phyloP scores from a whole-genome alignment of 2,329 filamentous ascomycete genomes.

The Fusarium coffeatum region DNA sequence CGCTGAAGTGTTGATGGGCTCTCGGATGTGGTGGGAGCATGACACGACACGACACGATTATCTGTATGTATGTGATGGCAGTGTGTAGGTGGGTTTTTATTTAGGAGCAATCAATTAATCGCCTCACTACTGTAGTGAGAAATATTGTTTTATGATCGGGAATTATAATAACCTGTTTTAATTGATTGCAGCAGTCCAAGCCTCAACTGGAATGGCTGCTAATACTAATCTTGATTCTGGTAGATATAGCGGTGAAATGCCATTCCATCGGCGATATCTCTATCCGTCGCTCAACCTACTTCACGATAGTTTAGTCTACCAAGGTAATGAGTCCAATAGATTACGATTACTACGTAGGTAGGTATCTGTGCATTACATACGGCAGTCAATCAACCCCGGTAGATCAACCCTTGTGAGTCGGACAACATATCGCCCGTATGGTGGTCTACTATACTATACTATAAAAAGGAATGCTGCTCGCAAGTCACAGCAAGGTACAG shows the following conservation, averaged over 20 bases:
- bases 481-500: background rate
- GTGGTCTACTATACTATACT: background rate
- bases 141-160: background rate
- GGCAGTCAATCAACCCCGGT: background rate
- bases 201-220: constrained; percentile 2
- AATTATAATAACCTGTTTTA: background rate
- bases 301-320: background rate
- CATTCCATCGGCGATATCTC: background rate
- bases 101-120: constrained; percentile 1
- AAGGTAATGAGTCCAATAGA: background rate
- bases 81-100: constrained; percentile 4
- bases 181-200: constrained; percentile 10
- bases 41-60: constrained; percentile 41
- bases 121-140: constrained; percentile 5
- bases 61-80: constrained; percentile 14
- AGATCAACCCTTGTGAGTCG: constrained; percentile 3
- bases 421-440: constrained; percentile 10
- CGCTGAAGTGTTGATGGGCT: constrained; percentile 16
- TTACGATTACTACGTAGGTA: background rate
- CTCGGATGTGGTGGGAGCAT: constrained; percentile 16
- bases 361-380: background rate
- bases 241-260: background rate
- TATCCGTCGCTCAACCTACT: background rate
- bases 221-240: background rate
- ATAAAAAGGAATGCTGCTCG: constrained; percentile 21